Evolutionary conservation across 2,329 filamentous ascomycete species (phyloP).

Genomic region (Aureobasidium pullulans): DNA sequence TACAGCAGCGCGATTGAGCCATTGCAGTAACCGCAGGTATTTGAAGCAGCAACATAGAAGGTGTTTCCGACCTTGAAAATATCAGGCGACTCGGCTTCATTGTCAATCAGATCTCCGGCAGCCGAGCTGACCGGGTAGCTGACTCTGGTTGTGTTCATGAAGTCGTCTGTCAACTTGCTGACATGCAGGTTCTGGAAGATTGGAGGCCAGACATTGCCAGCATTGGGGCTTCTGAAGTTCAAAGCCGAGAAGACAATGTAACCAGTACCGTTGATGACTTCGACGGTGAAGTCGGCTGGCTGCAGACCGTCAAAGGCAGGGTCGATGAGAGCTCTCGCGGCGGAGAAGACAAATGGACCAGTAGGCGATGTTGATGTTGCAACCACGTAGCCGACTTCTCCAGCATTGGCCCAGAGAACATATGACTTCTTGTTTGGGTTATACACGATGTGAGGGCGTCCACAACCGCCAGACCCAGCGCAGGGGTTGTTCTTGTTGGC

Average conservation of each 20-base stretch:
- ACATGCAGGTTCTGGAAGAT: conserved; percentile 22
- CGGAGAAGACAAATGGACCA: conserved; percentile 19
- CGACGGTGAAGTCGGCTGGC: conserved; percentile 21
- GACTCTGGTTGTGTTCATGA: conserved; percentile 19
- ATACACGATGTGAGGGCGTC: conserved; percentile 22
- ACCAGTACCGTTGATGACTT: conserved; percentile 16
- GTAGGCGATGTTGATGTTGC: conserved; percentile 19
- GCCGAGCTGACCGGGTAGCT: conserved; percentile 18
- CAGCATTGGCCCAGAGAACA: conserved; percentile 23
- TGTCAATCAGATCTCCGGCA: conserved; percentile 19
- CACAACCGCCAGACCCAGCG: conserved; percentile 17
- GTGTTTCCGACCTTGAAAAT: conserved; percentile 18
- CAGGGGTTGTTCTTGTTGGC: conserved; percentile 11
- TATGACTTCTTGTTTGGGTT: conserved; percentile 17
- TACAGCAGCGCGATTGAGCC: conserved; percentile 20
- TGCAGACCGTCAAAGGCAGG: conserved; percentile 18
- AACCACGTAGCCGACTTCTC: conserved; percentile 19
- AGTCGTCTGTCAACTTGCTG: conserved; percentile 17
- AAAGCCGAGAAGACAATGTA: conserved; percentile 22
- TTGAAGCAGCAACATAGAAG: conserved; percentile 19
- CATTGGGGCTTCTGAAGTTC: conserved; percentile 19
- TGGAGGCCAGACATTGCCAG: conserved; percentile 20
- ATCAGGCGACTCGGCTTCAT: conserved; percentile 21
- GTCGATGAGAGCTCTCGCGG: conserved; percentile 17
- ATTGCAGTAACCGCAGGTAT: conserved; percentile 23